Evolutionary conservation across 1,139 yeast genomes (phyloP).

Genomic region (Pichia sp.): DNA sequence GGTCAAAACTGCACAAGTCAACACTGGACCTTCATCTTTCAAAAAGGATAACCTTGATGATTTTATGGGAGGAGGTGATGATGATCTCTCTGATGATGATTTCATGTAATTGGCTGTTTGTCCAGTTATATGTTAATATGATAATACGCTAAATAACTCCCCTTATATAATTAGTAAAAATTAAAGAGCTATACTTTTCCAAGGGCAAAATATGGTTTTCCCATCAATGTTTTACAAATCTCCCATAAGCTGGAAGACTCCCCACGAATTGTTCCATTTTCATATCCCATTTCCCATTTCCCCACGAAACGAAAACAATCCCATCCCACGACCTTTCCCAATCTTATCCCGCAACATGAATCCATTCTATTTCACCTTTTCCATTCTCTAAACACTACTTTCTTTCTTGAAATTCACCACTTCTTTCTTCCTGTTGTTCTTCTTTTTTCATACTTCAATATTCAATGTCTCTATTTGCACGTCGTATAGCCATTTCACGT

Average conservation of each 20-base stretch:
- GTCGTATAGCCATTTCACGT: not conserved
- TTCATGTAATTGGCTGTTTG: slow-evolving; percentile 55
- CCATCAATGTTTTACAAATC: too few species aligned
- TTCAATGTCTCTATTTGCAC: not conserved
- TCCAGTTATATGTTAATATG: too few species aligned
- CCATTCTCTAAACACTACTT: not conserved
- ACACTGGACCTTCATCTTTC: slow-evolving; percentile 46
- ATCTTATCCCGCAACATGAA: not conserved
- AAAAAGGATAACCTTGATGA: slow-evolving; percentile 74
- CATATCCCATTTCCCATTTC: not conserved
- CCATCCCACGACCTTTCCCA: not conserved
- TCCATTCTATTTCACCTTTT: not conserved
- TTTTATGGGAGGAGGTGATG: slow-evolving; percentile 42
- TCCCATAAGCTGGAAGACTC: too few species aligned
- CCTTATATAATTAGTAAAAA: not conserved
- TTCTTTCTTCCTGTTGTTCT: not conserved
- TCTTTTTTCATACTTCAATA: not conserved
- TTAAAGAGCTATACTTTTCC: too few species aligned
- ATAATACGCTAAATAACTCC: not conserved
- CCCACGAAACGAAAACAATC: not conserved
- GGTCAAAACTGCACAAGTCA: slow-evolving; percentile 54
- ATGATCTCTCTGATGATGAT: slow-evolving; percentile 62
- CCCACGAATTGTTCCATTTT: too few species aligned
- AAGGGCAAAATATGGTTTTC: too few species aligned
- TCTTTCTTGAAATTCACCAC: not conserved